Conservation (phyloP, 352 stramenopile genomes). For the Phytophthora sp. region DNA sequence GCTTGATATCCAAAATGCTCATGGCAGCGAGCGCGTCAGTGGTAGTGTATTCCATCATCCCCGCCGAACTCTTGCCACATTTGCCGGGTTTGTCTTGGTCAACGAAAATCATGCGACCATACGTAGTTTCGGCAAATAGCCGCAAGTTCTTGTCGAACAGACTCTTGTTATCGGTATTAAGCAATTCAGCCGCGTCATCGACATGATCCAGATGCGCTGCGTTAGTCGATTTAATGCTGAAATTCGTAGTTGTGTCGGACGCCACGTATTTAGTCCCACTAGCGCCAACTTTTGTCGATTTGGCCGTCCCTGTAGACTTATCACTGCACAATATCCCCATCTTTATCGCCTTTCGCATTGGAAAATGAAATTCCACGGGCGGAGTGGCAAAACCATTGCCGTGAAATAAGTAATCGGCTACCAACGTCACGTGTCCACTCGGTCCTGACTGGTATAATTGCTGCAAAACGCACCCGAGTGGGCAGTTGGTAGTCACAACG, state of each 20-base stretch:
- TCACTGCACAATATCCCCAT: slow-evolving; percentile 41
- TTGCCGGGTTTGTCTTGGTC: slow-evolving; percentile 41
- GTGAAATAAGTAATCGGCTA: slow-evolving; percentile 59
- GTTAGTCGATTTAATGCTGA: slow-evolving; percentile 6
- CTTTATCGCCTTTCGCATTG: slow-evolving; percentile 35
- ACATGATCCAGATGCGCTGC: background rate
- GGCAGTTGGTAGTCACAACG: slow-evolving; percentile 38
- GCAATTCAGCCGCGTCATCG: slow-evolving; percentile 16
- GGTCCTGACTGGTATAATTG: slow-evolving; percentile 57
- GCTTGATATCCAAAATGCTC: slow-evolving; percentile 61
- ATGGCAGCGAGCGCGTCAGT: slow-evolving; percentile 55
- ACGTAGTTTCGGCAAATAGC: slow-evolving; percentile 41
- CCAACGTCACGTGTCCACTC: slow-evolving; percentile 49
- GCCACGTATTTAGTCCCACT: slow-evolving; percentile 23
- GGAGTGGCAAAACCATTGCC: slow-evolving; percentile 43
- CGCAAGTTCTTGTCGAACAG: slow-evolving; percentile 53
- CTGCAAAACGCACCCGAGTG: slow-evolving; percentile 51
- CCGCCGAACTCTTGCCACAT: slow-evolving; percentile 34
- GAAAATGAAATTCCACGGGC: slow-evolving; percentile 42
- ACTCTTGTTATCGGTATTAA: slow-evolving; percentile 37
- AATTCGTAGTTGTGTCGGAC: slow-evolving; percentile 17
- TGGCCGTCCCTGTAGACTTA: background rate
- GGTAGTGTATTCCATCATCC: slow-evolving; percentile 43
- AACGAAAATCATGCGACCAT: slow-evolving; percentile 48
- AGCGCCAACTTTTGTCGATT: slow-evolving; percentile 17